A percentile compares a stretch with the other conserved stretches of the same genome.
Conservation (phyloP, 2,329 filamentous ascomycete species). For the Clonostachys rosea region DNA sequence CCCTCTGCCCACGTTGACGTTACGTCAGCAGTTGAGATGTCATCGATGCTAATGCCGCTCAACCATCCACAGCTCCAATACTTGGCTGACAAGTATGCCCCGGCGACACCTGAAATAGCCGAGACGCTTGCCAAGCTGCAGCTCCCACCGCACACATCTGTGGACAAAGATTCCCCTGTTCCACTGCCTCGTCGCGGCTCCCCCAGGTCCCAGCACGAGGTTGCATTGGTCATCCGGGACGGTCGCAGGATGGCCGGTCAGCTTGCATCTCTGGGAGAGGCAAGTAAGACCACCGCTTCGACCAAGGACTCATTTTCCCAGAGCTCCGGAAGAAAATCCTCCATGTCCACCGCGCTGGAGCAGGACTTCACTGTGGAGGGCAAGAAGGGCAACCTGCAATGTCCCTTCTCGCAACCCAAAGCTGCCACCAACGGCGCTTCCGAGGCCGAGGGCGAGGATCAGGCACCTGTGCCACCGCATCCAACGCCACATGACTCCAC, state of each 20-base stretch:
- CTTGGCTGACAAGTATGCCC: constrained; percentile 64
- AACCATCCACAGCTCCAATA: constrained; percentile 50
- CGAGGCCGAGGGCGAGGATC: constrained; percentile 15
- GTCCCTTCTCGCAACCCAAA: constrained; percentile 64
- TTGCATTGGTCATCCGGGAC: constrained; percentile 60
- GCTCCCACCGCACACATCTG: constrained; percentile 48
- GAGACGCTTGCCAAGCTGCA: constrained; percentile 64
- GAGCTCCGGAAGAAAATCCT: constrained; percentile 40
- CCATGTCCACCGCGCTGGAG: constrained; percentile 66
- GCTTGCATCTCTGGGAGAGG: constrained; percentile 41
- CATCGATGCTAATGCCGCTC: constrained; percentile 7
- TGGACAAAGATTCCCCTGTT: constrained; percentile 44
- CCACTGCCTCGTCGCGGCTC: constrained; percentile 46
- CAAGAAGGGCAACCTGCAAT: constrained; percentile 72
- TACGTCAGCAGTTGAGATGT: constrained; percentile 1
- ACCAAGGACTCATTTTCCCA: constrained; percentile 42
- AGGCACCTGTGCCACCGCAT: constrained; percentile 15
- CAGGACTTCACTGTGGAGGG: constrained; percentile 88
- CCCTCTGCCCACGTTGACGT: background rate
- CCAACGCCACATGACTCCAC: constrained; percentile 40
- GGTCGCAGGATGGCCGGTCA: constrained; percentile 54
- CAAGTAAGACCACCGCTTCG: constrained; percentile 45
- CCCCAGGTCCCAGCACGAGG: constrained; percentile 40
- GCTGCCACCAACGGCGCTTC: constrained; percentile 13
- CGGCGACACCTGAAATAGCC: constrained; percentile 59